A percentile compares a stretch with the other conserved stretches of the same genome.
Evolutionary conservation across 2,329 filamentous ascomycete genomes (phyloP).

Genomic region (Sarocladiaceae sp.): DNA sequence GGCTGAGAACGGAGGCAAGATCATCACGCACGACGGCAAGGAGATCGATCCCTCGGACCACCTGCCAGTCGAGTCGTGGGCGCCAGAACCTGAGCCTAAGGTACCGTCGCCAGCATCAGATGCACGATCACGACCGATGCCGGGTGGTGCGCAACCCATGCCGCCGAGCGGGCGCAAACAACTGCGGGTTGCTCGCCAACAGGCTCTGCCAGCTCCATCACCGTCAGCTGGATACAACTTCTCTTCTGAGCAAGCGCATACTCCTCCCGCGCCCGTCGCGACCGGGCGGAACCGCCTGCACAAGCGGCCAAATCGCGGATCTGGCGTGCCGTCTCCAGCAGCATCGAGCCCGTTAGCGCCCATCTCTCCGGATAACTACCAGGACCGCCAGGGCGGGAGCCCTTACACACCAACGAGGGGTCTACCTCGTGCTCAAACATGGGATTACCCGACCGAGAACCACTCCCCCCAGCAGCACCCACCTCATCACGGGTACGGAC

Average conservation of each 20-base stretch:
- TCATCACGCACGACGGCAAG: slow-evolving; percentile 68
- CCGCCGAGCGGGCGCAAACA: slow-evolving; percentile 44
- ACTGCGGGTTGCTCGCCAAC: slow-evolving; percentile 45
- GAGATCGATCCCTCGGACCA: slow-evolving; percentile 78
- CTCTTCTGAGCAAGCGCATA: slow-evolving; percentile 18
- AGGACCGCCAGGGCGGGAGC: slow-evolving; percentile 31
- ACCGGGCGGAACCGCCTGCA: slow-evolving; percentile 54
- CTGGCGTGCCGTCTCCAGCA: slow-evolving; percentile 29
- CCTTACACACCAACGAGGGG: slow-evolving; percentile 25
- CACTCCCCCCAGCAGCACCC: slow-evolving; percentile 33
- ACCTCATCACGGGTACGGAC: slow-evolving; percentile 27
- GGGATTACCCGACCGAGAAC: slow-evolving; percentile 49
- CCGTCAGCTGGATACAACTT: slow-evolving; percentile 19
- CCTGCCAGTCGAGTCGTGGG: slow-evolving; percentile 70
- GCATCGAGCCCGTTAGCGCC: slow-evolving; percentile 46
- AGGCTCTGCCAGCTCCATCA: slow-evolving; percentile 30
- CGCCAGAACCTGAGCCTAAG: slow-evolving; percentile 59
- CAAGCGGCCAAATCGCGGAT: slow-evolving; percentile 50
- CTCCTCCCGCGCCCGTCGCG: slow-evolving; percentile 24
- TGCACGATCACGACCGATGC: slow-evolving; percentile 35
- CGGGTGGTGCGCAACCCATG: slow-evolving; percentile 47
- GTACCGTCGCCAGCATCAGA: slow-evolving; percentile 20
- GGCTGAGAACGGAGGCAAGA: slow-evolving; percentile 57
- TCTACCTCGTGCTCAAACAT: slow-evolving; percentile 41
- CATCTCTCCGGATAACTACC: slow-evolving; percentile 44